Base-by-base conservation (phyloP, 2,329 filamentous ascomycete species). In the Verticillium nonalfalfae region DNA sequence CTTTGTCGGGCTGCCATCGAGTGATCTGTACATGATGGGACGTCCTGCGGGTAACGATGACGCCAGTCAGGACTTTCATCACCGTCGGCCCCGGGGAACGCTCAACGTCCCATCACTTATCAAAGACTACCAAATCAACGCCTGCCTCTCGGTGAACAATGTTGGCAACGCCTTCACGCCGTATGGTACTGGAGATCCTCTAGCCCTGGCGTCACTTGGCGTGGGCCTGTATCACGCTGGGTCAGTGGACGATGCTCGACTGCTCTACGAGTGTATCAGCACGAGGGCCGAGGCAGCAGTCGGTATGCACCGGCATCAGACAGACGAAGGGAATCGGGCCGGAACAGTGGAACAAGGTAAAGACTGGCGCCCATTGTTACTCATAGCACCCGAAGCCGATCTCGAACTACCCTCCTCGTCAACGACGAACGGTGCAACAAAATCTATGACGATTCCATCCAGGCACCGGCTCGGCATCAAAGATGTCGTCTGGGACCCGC, bases 141-240 rank as follows among this genome's bases (percentile, higher is more conserved):
- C 80, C 21, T 85, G 85, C 14, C 79, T 91, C 5, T 83, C 85
- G 1, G 79, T 90, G 40, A 91, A 91, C 68, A 91, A 91, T 67
- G 83, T 91, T 14, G 88, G 88, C 18, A 91, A 91, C 69, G 87
- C 88, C 0, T 91, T 91, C 67, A 91, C 89, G 7, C 89, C 89
- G 0, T 84, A 87, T 68, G 89, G 88, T 0, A 85, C 78, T 18
- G 86, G 82, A 45, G 89, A 91, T 73, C 88, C 88, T 1, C 70
- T 91, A 57, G 77, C 78, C 50, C 74, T 90, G 54, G 87, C 87
- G 21, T 85, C 81, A 65, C 74, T 87, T 59, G 84, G 85, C 1
- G 85, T 90, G 0, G 87, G 86, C 0, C 69, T 91, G 3, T 91
- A 91, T 68, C 87, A 90, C 63, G 82, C 84, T 1, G 88, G 87